Evolutionary conservation across 2,329 filamentous ascomycete genomes (phyloP).

Genomic region (Phyllosticta capitalensis): DNA sequence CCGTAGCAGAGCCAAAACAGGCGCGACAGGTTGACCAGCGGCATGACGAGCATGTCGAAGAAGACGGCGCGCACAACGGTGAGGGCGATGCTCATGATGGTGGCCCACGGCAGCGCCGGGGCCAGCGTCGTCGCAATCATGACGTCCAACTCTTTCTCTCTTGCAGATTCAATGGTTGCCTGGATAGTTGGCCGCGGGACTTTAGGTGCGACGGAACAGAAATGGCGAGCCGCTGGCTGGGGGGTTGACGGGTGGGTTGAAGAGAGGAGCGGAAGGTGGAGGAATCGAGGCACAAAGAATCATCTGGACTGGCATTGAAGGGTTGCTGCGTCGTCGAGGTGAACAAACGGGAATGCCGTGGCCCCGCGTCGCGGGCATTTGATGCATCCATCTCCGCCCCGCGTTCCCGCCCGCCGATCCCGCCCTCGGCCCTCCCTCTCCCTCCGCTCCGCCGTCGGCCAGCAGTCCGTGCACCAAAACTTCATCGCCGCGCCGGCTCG

Average conservation of each 20-base stretch:
- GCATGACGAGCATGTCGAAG: neutral
- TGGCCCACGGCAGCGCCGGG: neutral
- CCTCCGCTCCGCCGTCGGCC: neutral
- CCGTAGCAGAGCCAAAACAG: neutral
- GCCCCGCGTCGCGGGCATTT: too few relatives aligned
- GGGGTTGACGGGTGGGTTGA: neutral
- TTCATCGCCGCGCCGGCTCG: neutral
- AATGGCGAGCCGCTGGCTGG: neutral
- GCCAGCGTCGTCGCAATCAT: neutral
- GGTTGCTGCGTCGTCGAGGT: too few relatives aligned
- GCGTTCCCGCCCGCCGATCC: neutral
- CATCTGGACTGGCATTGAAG: neutral
- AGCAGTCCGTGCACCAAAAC: neutral
- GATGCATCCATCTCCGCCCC: neutral
- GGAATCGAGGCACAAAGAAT: neutral
- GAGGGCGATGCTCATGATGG: neutral
- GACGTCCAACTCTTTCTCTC: too few relatives aligned
- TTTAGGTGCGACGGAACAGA: neutral
- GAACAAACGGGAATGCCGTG: neutral
- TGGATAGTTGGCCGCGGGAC: neutral
- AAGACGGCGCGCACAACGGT: neutral
- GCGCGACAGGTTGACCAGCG: neutral
- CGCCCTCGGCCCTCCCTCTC: neutral
- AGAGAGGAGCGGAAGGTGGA: neutral
- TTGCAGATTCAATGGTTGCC: too few relatives aligned